These are phyloP conservation scores for Globisporangium rhizosaccharum DNA, from an alignment of 352 stramenopile genomes.

Conservation along the genomic window DNA sequence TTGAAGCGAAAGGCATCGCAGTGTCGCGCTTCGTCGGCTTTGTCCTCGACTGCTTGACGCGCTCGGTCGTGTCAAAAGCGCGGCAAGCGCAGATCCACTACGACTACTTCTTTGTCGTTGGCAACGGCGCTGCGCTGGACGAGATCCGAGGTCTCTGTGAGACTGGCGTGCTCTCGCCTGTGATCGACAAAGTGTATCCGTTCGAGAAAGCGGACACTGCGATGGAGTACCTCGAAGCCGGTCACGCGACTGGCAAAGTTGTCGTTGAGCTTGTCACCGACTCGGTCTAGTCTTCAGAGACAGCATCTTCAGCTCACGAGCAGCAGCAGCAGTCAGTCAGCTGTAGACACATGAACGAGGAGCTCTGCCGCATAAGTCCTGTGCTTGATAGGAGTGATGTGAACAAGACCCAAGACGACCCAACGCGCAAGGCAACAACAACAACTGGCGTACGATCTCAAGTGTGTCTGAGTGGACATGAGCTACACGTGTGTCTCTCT, in stretches of 20 bases:
- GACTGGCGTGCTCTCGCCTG: conserved; percentile 19
- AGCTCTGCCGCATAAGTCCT: too few relatives aligned
- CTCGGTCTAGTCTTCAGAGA: too few relatives aligned
- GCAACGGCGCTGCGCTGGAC: conserved; percentile 22
- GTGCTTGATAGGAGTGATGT: too few relatives aligned
- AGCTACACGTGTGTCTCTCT: background rate
- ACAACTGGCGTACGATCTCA: too few relatives aligned
- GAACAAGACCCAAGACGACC: too few relatives aligned
- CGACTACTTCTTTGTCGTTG: conserved; percentile 28
- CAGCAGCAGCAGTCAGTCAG: background rate
- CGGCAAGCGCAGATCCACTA: conserved; percentile 32
- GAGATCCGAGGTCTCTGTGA: conserved; percentile 32
- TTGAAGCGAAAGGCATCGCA: conserved; percentile 16
- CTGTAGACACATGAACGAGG: too few relatives aligned
- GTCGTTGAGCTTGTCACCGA: conserved; percentile 28
- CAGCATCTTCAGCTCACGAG: background rate
- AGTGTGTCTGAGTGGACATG: too few relatives aligned
- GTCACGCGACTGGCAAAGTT: conserved; percentile 39
- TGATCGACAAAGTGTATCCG: conserved; percentile 41
- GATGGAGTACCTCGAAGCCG: conserved; percentile 36
- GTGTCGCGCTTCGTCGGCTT: conserved; percentile 32
- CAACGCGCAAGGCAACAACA: too few relatives aligned
- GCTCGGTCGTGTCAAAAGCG: conserved; percentile 30
- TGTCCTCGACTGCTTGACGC: conserved; percentile 31
- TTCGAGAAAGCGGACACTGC: conserved; percentile 42